These are phyloP conservation scores for Allantophomopsis lycopodina DNA, from an alignment of 2,329 filamentous ascomycete species.

Conservation along the genomic window DNA sequence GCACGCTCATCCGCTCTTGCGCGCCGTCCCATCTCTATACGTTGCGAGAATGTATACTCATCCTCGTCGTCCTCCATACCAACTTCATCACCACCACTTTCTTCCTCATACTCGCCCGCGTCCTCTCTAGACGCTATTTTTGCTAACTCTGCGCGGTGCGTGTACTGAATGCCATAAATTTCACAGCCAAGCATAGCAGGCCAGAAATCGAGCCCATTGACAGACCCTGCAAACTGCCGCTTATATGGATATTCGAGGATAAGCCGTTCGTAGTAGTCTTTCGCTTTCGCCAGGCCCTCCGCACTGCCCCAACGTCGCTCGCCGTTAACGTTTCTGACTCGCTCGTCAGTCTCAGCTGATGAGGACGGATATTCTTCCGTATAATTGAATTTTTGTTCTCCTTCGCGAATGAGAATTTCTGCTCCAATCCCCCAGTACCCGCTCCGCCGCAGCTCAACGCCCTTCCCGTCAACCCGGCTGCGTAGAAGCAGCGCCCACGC, in stretches of 20 bases:
- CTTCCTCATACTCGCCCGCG: slow-evolving; percentile 11
- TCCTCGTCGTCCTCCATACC: slow-evolving; percentile 10
- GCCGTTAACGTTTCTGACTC: slow-evolving; percentile 3
- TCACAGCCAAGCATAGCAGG: slow-evolving; percentile 70
- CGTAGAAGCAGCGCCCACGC: slow-evolving; percentile 65
- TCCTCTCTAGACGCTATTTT: slow-evolving; percentile 19
- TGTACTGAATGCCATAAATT: slow-evolving; percentile 59
- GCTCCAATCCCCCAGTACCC: slow-evolving; percentile 74
- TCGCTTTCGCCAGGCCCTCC: slow-evolving; percentile 40
- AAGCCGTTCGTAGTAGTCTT: slow-evolving; percentile 63
- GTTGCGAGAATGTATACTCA: slow-evolving; percentile 8
- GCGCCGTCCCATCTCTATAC: slow-evolving; percentile 4
- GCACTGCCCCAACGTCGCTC: slow-evolving; percentile 22
- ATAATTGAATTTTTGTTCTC: slow-evolving; percentile 6
- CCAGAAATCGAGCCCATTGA: slow-evolving; percentile 66
- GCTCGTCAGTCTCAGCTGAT: background rate
- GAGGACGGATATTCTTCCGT: background rate
- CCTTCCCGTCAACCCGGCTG: slow-evolving; percentile 35
- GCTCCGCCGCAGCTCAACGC: slow-evolving; percentile 54
- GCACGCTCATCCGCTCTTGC: slow-evolving; percentile 8
- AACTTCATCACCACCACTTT: slow-evolving; percentile 9
- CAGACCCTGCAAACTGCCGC: slow-evolving; percentile 40
- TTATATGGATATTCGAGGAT: slow-evolving; percentile 62
- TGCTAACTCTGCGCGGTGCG: slow-evolving; percentile 32
- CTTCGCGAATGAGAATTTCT: slow-evolving; percentile 59